These are phyloP conservation scores for Circinella minor DNA, from an alignment of 371 early-diverging fungal genomes.

Conservation along the genomic window DNA sequence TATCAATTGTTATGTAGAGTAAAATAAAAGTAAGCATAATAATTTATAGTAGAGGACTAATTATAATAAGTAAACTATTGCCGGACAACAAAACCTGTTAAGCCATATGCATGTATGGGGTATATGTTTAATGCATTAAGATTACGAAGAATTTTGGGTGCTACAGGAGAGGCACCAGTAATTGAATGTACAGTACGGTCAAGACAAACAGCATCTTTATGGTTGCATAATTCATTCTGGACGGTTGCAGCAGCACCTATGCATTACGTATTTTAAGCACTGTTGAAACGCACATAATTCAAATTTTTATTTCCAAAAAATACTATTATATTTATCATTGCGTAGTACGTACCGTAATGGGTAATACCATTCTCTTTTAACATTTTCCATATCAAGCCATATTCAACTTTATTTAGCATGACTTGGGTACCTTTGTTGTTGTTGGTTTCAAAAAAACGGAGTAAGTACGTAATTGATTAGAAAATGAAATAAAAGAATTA, in stretches of 20 bases:
- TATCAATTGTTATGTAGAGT: too few relatives aligned
- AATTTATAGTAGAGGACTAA: too few relatives aligned
- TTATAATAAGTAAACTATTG: too few relatives aligned
- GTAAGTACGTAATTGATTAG: too few relatives aligned
- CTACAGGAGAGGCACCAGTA: conserved; percentile 63
- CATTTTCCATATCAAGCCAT: conserved; percentile 60
- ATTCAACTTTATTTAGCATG: conserved; percentile 66
- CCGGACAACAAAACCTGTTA: conserved; percentile 27
- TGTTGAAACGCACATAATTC: too few relatives aligned
- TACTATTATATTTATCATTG: too few relatives aligned
- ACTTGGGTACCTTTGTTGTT: conserved; percentile 44
- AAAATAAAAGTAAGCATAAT: too few relatives aligned
- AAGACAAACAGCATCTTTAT: conserved; percentile 51
- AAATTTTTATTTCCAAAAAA: too few relatives aligned
- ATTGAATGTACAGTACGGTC: conserved; percentile 50
- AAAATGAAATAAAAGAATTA: too few relatives aligned
- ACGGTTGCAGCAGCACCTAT: conserved; percentile 67
- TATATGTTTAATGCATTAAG: conserved; percentile 59
- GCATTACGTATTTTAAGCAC: too few relatives aligned
- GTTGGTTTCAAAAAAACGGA: background rate
- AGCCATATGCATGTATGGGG: conserved; percentile 71
- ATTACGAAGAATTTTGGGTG: conserved; percentile 52
- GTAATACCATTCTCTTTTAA: conserved; percentile 56
- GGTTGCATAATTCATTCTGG: conserved; percentile 64
- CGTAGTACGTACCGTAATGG: conserved; percentile 45